phyloP scores from a whole-genome alignment of 257 asterid species.

The Marsdenia floribunda region DNA sequence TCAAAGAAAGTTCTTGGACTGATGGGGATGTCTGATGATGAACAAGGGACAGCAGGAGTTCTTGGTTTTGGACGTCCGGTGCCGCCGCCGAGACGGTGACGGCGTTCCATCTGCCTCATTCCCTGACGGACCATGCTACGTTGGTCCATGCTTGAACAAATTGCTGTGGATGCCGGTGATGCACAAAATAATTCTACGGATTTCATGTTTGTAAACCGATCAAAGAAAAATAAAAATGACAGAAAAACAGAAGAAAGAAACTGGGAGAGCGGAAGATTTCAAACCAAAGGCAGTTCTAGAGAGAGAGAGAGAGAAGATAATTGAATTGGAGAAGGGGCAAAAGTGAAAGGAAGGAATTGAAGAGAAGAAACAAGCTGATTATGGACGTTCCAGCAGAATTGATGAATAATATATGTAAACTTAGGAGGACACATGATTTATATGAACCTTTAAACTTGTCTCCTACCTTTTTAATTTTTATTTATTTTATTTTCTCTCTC shows the following conservation, averaged over 20 bases:
- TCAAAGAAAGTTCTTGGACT: constrained; percentile 42
- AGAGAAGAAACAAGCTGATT: background rate
- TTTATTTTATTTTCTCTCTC: constrained; percentile 16
- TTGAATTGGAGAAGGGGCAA: background rate
- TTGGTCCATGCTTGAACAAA: constrained; percentile 71
- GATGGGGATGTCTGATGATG: constrained; percentile 54
- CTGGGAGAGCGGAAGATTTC: constrained; percentile 25
- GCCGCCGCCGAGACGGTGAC: constrained; percentile 17
- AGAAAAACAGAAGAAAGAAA: background rate
- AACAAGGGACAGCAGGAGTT: constrained; percentile 37
- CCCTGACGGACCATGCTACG: constrained; percentile 47
- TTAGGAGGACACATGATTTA: constrained; percentile 24
- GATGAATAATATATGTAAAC: constrained; percentile 20
- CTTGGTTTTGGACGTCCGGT: constrained; percentile 20
- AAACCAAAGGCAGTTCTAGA: background rate
- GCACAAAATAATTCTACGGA: constrained; percentile 69
- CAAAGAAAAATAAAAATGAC: background rate
- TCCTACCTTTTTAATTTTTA: background rate
- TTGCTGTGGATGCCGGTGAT: constrained; percentile 85
- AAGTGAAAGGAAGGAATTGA: background rate
- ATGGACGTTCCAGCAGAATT: constrained; percentile 20
- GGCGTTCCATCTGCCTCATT: constrained; percentile 24
- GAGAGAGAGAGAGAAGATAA: background rate
- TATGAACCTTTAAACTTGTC: constrained; percentile 29
- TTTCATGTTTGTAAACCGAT: constrained; percentile 38